Conservation (phyloP, 2,329 filamentous ascomycete species). For the Pseudocercospora crystallina region DNA sequence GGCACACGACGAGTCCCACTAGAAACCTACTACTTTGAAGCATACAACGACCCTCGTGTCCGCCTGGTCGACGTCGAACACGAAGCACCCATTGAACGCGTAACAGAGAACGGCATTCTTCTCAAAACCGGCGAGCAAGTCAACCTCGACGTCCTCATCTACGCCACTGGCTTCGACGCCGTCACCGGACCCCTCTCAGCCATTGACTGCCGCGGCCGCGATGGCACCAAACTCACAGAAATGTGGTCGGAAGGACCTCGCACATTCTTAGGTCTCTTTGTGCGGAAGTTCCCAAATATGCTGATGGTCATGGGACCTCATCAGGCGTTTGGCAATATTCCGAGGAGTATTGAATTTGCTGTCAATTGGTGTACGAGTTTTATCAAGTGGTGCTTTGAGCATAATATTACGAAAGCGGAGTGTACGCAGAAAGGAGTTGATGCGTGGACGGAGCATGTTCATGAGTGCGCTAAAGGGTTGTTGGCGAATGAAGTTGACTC, state of each 20-base stretch:
- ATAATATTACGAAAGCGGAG: constrained; percentile 5
- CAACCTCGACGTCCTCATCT: constrained; percentile 40
- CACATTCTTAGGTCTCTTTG: constrained; percentile 38
- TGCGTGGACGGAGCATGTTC: constrained; percentile 42
- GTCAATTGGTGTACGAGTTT: constrained; percentile 16
- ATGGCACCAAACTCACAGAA: constrained; percentile 31
- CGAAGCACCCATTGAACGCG: constrained; percentile 42
- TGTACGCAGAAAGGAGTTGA: constrained; percentile 10
- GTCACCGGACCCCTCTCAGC: constrained; percentile 28
- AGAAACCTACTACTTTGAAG: constrained; percentile 53
- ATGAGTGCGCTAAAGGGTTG: constrained; percentile 46
- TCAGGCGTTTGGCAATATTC: constrained; percentile 42
- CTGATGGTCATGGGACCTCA: constrained; percentile 42
- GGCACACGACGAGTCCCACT: constrained; percentile 34
- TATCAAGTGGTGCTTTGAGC: constrained; percentile 9
- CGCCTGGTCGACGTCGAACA: constrained; percentile 48
- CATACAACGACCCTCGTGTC: constrained; percentile 48
- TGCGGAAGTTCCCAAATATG: constrained; percentile 34
- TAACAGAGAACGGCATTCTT: constrained; percentile 44
- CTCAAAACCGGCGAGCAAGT: constrained; percentile 38
- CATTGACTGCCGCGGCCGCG: constrained; percentile 31
- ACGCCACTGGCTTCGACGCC: constrained; percentile 44
- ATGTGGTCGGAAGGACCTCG: constrained; percentile 38
- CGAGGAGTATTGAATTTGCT: constrained; percentile 35
- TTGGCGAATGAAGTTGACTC: constrained; percentile 52